Conservation (phyloP, 306 rosid species). For the Acmispon strigosus region DNA sequence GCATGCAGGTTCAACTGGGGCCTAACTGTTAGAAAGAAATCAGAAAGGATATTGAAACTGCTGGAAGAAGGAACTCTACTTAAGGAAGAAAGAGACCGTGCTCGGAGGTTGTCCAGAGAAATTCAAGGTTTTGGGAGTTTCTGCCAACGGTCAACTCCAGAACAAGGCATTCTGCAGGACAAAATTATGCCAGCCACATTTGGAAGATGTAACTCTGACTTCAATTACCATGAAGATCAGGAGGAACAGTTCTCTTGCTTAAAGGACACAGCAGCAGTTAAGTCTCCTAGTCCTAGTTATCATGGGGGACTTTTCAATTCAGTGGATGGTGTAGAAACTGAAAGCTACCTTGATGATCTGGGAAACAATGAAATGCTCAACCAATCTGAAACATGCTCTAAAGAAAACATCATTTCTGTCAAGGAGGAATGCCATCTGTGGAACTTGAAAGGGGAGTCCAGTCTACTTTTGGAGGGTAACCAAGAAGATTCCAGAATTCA, state of each 20-base stretch:
- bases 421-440: constrained; percentile 36
- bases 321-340: neutral
- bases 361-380: constrained; percentile 12
- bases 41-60: constrained; percentile 47
- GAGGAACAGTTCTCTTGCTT: constrained; percentile 19
- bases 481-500: constrained; percentile 5
- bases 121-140: constrained; percentile 75
- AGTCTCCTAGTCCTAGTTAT: neutral
- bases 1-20: constrained; percentile 77
- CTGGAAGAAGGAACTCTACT: constrained; percentile 44
- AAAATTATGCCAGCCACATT: constrained; percentile 27
- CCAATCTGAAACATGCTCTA: constrained; percentile 29
- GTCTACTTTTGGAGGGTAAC: constrained; percentile 28
- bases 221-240: constrained; percentile 25
- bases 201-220: constrained; percentile 39
- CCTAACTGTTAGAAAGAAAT: constrained; percentile 47
- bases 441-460: constrained; percentile 28
- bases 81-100: constrained; percentile 54
- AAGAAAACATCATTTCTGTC: constrained; percentile 42
- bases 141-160: constrained; percentile 28
- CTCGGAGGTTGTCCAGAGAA: constrained; percentile 58
- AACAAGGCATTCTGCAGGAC: constrained; percentile 28
- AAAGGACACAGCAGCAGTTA: constrained; percentile 7
- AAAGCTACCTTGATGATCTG: constrained; percentile 1
- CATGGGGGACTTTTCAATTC: neutral